These are phyloP conservation scores for Choiromyces venosus DNA, from an alignment of 495 filamentous ascomycete species.

Conservation along the genomic window DNA sequence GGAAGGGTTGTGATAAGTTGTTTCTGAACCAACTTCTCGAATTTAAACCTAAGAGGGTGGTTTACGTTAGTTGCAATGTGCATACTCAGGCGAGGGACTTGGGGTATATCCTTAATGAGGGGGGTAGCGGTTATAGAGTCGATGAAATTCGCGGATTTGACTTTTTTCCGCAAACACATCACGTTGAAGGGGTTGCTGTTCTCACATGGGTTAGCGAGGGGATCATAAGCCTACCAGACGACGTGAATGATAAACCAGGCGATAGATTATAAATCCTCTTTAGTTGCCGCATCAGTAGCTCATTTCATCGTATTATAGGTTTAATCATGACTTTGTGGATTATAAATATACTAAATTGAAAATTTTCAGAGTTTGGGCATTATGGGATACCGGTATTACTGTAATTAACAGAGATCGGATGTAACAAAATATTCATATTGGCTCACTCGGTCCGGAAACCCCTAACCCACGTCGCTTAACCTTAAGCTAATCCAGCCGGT, in stretches of 20 bases:
- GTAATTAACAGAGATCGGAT: not conserved
- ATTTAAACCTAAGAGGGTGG: constrained; percentile 68
- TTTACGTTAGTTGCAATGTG: constrained; percentile 96
- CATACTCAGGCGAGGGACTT: constrained; percentile 95
- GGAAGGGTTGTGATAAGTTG: constrained; percentile 84
- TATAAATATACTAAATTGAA: not conserved
- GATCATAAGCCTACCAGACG: not conserved
- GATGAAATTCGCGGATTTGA: constrained; percentile 92
- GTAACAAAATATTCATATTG: not conserved
- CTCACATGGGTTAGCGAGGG: constrained; percentile 46
- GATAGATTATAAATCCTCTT: not conserved
- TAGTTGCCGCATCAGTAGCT: not conserved
- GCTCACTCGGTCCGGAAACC: not conserved
- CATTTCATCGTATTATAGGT: not conserved
- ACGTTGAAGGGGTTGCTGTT: constrained; percentile 91
- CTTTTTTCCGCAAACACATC: constrained; percentile 96
- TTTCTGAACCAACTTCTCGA: constrained; percentile 75
- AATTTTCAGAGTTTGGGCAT: not conserved
- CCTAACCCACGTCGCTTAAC: not conserved
- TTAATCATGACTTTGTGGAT: not conserved
- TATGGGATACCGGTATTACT: not conserved
- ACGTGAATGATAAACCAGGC: not conserved
- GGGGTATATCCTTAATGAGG: constrained; percentile 43
- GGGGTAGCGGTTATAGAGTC: constrained; percentile 65
- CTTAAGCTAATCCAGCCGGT: not conserved